Conservation (phyloP, 2,329 filamentous ascomycete species). For the Penicillium sp. region DNA sequence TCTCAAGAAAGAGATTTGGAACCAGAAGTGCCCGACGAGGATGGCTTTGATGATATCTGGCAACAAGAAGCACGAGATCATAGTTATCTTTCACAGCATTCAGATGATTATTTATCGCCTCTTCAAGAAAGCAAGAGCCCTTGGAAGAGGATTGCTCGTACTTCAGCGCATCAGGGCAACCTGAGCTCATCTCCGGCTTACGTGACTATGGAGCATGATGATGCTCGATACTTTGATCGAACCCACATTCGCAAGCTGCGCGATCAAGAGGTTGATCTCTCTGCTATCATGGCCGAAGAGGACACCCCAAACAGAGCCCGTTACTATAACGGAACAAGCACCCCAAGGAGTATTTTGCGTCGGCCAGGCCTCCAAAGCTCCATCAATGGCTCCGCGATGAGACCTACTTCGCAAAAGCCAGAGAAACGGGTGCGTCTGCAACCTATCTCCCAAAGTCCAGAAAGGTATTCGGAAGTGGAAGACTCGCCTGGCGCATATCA, state of each 20-base stretch:
- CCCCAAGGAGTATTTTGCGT: slow-evolving; percentile 25
- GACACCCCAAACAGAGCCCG: slow-evolving; percentile 39
- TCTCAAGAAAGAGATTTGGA: slow-evolving; percentile 14
- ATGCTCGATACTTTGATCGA: slow-evolving; percentile 29
- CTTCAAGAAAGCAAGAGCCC: slow-evolving; percentile 31
- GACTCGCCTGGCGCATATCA: slow-evolving; percentile 9
- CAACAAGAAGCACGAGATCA: slow-evolving; percentile 46
- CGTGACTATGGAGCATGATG: slow-evolving; percentile 30
- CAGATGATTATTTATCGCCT: slow-evolving; percentile 20
- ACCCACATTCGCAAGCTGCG: slow-evolving; percentile 35
- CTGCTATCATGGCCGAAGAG: slow-evolving; percentile 30
- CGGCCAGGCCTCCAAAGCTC: slow-evolving; percentile 14
- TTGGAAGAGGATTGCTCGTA: slow-evolving; percentile 30
- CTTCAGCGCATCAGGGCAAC: slow-evolving; percentile 22
- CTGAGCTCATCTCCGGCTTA: slow-evolving; percentile 29
- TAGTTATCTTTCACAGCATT: slow-evolving; percentile 31
- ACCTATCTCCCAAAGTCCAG: slow-evolving; percentile 27
- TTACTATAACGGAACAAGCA: slow-evolving; percentile 38
- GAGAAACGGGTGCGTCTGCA: slow-evolving; percentile 23
- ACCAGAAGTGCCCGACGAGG: slow-evolving; percentile 19
- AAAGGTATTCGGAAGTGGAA: slow-evolving; percentile 22
- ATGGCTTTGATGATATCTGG: slow-evolving; percentile 49
- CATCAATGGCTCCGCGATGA: slow-evolving; percentile 13
- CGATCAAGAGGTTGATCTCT: slow-evolving; percentile 38
- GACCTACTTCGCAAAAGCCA: slow-evolving; percentile 15